Conservation (phyloP, 2,329 filamentous ascomycete genomes). For the Clonostachys rhizophaga region DNA sequence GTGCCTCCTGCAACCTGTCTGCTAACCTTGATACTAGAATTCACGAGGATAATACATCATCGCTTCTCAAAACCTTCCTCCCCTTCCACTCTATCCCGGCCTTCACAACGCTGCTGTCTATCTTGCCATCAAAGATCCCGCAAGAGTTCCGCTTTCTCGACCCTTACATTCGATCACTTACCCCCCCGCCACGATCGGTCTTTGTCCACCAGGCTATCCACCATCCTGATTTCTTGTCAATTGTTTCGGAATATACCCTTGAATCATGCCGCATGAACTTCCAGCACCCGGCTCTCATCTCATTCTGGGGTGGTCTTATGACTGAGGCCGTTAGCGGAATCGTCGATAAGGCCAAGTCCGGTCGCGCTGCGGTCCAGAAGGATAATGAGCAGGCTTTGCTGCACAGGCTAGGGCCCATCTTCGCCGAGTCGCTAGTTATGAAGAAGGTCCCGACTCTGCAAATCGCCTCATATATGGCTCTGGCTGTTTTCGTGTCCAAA, state of each 20-base stretch:
- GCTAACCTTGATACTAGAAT: constrained; percentile 48
- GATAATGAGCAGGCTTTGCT: constrained; percentile 80
- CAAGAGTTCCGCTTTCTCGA: constrained; percentile 76
- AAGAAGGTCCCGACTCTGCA: constrained; percentile 74
- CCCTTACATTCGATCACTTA: constrained; percentile 77
- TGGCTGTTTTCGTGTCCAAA: constrained; percentile 81
- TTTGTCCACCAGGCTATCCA: constrained; percentile 81
- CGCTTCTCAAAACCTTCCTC: constrained; percentile 78
- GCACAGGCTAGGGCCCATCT: constrained; percentile 57
- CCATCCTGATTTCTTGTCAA: constrained; percentile 69
- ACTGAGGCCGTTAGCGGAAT: constrained; percentile 82
- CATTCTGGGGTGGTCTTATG: constrained; percentile 87
- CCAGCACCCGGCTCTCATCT: constrained; percentile 72
- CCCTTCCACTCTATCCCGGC: constrained; percentile 86
- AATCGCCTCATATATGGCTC: constrained; percentile 86
- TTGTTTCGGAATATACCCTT: constrained; percentile 75
- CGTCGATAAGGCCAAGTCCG: constrained; percentile 72
- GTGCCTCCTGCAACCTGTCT: constrained; percentile 3
- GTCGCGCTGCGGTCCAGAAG: constrained; percentile 68
- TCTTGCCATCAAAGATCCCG: constrained; percentile 73
- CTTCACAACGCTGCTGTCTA: constrained; percentile 82
- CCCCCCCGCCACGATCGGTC: constrained; percentile 72
- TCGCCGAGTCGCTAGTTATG: constrained; percentile 75
- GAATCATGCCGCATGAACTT: constrained; percentile 66
- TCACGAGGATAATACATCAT: constrained; percentile 83